Base-by-base conservation (phyloP, 2,329 filamentous ascomycete species). In the Colletotrichum cordylinicola region DNA sequence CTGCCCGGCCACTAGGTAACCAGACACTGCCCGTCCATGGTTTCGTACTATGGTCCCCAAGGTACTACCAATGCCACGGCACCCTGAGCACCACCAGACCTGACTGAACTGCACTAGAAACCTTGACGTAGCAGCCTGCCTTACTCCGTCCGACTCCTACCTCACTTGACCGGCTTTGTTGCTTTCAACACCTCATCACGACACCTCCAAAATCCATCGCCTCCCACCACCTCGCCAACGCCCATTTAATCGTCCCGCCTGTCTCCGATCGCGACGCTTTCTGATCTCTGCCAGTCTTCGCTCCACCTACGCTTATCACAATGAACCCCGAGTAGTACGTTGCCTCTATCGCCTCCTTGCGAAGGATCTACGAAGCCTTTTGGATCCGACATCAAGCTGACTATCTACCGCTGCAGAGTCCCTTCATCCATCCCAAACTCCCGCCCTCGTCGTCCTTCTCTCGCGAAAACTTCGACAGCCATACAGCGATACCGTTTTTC, bases 301-400 rank as follows among this genome's bases (percentile, higher is more conserved):
- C 52, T 61, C n/a, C 43, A 39, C 18, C 48, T 66, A 61, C 60
- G 77, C 61, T 83, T 84, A 84, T 86, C 90, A 95, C 82, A 85
- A 97, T 97, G 95, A 97, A 97, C 91, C 95, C 95, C 85, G 95
- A 97, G 95, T 97, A 91, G 95, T 97, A 93, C 85, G 94, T 93
- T 78, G 43, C 43, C 33, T 81, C 78, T 72, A 9, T 39, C 37
- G 43, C 71, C 67, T 70, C 48, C 33, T 64, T 62, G 61, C 65
- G 70, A 76, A 58, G 62, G 55, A 29, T 21, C 29, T 35, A 33
- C 37, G 55, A 52, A 35, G 37, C 27, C 74, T 68, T 70, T 77
- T 48, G 37, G 52, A 67, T 16, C 29, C 73, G 62, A 64, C 72
- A 60, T 69, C 73, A 75, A 62, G 78, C 78, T 80, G 79, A 79